Evolutionary conservation across 2,329 filamentous ascomycete genomes (phyloP).

Genomic region (Verticillium klebahnii): DNA sequence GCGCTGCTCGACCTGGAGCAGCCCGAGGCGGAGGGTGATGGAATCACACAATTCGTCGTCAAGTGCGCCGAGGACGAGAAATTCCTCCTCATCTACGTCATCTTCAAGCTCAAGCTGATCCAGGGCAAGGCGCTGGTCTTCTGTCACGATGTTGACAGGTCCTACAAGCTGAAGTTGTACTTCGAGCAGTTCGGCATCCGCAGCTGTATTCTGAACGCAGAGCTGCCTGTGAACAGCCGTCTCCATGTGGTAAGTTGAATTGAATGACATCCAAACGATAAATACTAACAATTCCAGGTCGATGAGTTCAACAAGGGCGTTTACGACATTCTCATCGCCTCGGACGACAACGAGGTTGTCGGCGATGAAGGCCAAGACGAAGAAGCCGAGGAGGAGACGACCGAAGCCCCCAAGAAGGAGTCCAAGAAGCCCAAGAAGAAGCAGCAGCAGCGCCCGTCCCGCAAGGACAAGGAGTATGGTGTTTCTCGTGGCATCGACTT

Average conservation of each 20-base stretch:
- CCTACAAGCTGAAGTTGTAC: constrained; percentile 90
- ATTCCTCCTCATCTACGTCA: constrained; percentile 86
- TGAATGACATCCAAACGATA: background rate
- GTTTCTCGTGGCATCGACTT: constrained; percentile 85
- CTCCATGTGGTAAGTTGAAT: constrained; percentile 65
- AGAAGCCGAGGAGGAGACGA: constrained; percentile 30
- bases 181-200: constrained; percentile 96
- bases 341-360: constrained; percentile 83
- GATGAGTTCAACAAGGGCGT: constrained; percentile 96
- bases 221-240: constrained; percentile 86
- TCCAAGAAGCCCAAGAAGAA: constrained; percentile 48
- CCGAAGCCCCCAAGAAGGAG: constrained; percentile 21
- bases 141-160: constrained; percentile 79
- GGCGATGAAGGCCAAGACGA: constrained; percentile 53
- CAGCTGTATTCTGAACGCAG: constrained; percentile 89
- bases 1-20: constrained; percentile 79
- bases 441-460: constrained; percentile 49
- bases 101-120: constrained; percentile 91
- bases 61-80: constrained; percentile 97
- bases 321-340: constrained; percentile 97
- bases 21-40: constrained; percentile 69
- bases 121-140: constrained; percentile 77
- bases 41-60: constrained; percentile 82
- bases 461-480: constrained; percentile 80
- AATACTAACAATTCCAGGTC: constrained; percentile 29